Evolutionary conservation across 805 yeast genomes (phyloP), one percentile per base, ranked within the genome.

Genomic region (Myxozyma mucilagina): DNA sequence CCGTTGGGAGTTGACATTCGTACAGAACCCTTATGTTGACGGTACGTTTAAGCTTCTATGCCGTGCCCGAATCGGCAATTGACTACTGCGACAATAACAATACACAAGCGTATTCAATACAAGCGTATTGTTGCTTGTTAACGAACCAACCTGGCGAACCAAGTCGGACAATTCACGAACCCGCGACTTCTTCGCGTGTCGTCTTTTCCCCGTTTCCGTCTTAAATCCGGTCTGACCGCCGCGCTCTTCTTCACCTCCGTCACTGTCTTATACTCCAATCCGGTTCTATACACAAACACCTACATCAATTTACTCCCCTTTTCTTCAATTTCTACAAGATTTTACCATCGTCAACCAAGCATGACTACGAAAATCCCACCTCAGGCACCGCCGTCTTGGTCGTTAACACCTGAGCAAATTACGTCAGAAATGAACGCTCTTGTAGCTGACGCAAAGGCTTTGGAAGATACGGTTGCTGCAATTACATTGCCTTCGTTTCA

Each of bases 401-500:
- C 77, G 20, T 81, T 79, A 66, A 78, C 89, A 5, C 81, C 89
- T 0, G 81, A 77, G 14, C 74, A 79, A 16, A 77, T 87, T 53
- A 42, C 74, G 8, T 55, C 68, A 1, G 71, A 75, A 41, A 81
- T 87, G 1, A 75, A 80, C 14, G 72, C 73, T 16, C 71, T 83
- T 58, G 78, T 86, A 54, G 71, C 73, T 1, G 74, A 76, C 35
- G 78, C 82, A 20, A 78, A 73, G 49, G 72, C 68, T 1, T 70
- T 84, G 48, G 82, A 84, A 67, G 87, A 89, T 68, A 56, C 69
- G 32, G 76, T 88, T 60, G 89, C 85, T 9, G 67, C 76, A 1
- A 68, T 78, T 14, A 78, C 77, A 9, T 68, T 72, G 14, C 86
- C 90, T 4, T 76, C 86, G 1, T 74, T 87, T 60, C 87, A 83